phyloP scores from a whole-genome alignment of 768 basidiomycete genomes.

The Amanita rimosa region DNA sequence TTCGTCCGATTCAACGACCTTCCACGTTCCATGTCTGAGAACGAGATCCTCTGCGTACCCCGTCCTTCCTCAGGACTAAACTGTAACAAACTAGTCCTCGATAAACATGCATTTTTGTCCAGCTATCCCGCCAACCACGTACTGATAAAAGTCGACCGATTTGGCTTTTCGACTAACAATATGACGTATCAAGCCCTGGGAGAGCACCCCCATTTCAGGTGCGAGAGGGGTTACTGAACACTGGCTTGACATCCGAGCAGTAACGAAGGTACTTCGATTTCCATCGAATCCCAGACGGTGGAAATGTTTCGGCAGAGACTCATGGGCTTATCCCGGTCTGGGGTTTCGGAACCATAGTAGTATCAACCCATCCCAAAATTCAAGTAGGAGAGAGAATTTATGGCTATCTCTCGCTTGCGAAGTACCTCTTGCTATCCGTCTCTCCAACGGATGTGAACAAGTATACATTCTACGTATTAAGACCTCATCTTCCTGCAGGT shows the following conservation, averaged over 20 bases:
- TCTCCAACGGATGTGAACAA: slow-evolving; percentile 40
- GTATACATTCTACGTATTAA: slow-evolving; percentile 43
- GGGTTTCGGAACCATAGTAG: slow-evolving; percentile 53
- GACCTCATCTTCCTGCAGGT: slow-evolving; percentile 56
- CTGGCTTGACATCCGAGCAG: not conserved
- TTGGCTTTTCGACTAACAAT: slow-evolving; percentile 67
- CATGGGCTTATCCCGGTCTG: slow-evolving; percentile 63
- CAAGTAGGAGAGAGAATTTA: slow-evolving; percentile 48
- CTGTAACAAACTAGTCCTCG: slow-evolving; percentile 17
- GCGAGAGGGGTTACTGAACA: not conserved
- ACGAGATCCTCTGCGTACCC: slow-evolving; percentile 17
- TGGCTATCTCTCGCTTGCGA: slow-evolving; percentile 49
- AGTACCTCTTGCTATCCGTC: slow-evolving; percentile 45
- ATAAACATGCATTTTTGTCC: slow-evolving; percentile 12
- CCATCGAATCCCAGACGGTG: slow-evolving; percentile 33
- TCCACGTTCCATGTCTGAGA: not conserved
- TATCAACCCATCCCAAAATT: slow-evolving; percentile 38
- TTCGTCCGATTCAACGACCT: too few species aligned
- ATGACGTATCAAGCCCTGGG: slow-evolving; percentile 51
- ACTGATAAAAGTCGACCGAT: slow-evolving; percentile 48
- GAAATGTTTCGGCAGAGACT: slow-evolving; percentile 28
- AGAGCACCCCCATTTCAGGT: slow-evolving; percentile 37
- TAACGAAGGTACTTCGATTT: slow-evolving; percentile 56
- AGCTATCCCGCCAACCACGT: slow-evolving; percentile 30
- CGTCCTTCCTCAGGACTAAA: slow-evolving; percentile 22